phyloP scores from a whole-genome alignment of 208 protist species.

The Leishmania braziliensis region DNA sequence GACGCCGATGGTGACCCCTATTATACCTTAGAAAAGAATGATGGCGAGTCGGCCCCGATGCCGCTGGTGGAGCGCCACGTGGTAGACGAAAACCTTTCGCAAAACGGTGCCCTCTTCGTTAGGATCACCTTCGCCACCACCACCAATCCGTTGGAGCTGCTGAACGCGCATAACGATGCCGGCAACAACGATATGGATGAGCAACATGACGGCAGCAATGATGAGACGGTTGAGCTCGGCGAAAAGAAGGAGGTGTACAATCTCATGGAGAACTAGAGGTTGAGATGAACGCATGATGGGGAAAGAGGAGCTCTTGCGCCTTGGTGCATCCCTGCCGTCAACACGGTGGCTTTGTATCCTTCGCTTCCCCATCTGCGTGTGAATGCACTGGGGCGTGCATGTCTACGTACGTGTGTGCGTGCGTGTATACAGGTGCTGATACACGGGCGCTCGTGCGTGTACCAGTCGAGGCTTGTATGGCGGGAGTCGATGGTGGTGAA shows the following conservation, averaged over 20 bases:
- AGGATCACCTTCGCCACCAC: slow-evolving; percentile 43
- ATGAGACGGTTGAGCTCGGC: slow-evolving; percentile 34
- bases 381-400: background rate
- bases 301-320: background rate
- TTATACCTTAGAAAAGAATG: slow-evolving; percentile 39
- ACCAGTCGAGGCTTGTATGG: background rate
- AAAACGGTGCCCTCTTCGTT: slow-evolving; percentile 45
- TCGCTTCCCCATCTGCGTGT: background rate
- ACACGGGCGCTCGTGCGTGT: background rate
- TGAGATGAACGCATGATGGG: background rate
- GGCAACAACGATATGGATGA: background rate
- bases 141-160: slow-evolving; percentile 63
- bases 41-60: slow-evolving; percentile 43
- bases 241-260: slow-evolving; percentile 61
- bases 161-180: slow-evolving; percentile 36
- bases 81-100: slow-evolving; percentile 41
- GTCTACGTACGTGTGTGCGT: background rate
- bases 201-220: background rate
- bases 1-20: slow-evolving; percentile 43
- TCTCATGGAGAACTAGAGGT: slow-evolving; percentile 48
- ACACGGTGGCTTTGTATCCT: background rate
- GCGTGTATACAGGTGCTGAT: background rate
- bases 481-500: background rate
- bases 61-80: slow-evolving; percentile 47
- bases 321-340: background rate